Base-by-base conservation (phyloP, 805 yeast genomes). In the Citeromyces matritensis region DNA sequence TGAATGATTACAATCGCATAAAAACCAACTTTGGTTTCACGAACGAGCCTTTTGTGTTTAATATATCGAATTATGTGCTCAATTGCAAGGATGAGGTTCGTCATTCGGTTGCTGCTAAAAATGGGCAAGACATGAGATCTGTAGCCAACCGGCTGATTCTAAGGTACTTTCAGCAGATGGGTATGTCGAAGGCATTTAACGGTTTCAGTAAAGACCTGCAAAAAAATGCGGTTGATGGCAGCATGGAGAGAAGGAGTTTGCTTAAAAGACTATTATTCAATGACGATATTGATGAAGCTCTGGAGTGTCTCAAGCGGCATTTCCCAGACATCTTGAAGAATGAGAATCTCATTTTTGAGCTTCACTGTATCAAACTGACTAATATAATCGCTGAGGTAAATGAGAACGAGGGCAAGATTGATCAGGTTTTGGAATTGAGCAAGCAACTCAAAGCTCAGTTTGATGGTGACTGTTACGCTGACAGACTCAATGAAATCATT, bases 21-120 rank as follows among this genome's bases (percentile, higher is more conserved):
- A 45, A 45, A 8, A 61, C 77, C 3, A 76, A 78, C 42, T 72
- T 77, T 31, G 77, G 77, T 2, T 51, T 57, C 33, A 27, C 32
- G 3, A 39, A 34, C 11, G 29, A 31, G 10, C 41, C 40, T 26
- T 71, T 71, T 44, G 51, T 52, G 35, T 71, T 65, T 42, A 65
- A 70, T 41, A 65, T 71, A 32, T 55, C 56, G 27, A 54, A 55
- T 38, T 68, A 70, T 42, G 60, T 66, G 15, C 52, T 53, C 26
- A 38, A 48, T 1, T 53, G 51, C 41, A 67, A 66, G 35, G 34
- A 36, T 3, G 33, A 38, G 19, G 39, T 46, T n/a, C 34, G 37
- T 17, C 38, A n/a, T n/a, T n/a, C n/a, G n/a, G n/a, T n/a, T n/a
- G n/a, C n/a, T n/a, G n/a, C n/a, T n/a, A n/a, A n/a, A n/a, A n/a